Conservation (phyloP, 2,329 filamentous ascomycete genomes). For the Colletotrichum sp. region DNA sequence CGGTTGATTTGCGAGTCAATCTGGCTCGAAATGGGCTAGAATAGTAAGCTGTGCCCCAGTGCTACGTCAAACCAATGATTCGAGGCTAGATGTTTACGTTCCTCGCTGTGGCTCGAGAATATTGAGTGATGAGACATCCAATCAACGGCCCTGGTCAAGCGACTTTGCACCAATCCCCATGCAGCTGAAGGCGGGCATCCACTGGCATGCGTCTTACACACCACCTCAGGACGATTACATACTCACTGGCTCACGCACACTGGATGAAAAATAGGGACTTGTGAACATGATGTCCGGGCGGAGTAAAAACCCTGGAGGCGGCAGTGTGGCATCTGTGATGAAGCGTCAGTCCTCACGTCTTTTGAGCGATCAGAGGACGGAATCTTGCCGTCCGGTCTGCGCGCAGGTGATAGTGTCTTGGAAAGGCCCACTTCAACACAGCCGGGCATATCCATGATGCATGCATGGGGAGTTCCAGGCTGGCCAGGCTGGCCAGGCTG, state of each 20-base stretch:
- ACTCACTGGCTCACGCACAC: background rate
- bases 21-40: background rate
- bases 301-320: background rate
- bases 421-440: background rate
- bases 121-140: background rate
- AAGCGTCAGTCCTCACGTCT: background rate
- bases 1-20: background rate
- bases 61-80: background rate
- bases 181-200: background rate
- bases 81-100: background rate
- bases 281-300: background rate
- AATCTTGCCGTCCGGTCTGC: background rate
- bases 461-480: background rate
- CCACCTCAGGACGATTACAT: background rate
- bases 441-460: background rate
- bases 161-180: background rate
- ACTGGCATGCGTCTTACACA: slow-evolving; percentile 12
- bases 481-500: background rate
- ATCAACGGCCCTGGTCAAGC: background rate
- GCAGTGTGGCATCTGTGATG: background rate
- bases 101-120: background rate
- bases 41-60: background rate
- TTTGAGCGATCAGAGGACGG: background rate
- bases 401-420: background rate
- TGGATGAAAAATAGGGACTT: background rate